These are phyloP conservation scores for Cryptococcus maquisensis DNA, from an alignment of 1,284 basidiomycete species.

Conservation along the genomic window DNA sequence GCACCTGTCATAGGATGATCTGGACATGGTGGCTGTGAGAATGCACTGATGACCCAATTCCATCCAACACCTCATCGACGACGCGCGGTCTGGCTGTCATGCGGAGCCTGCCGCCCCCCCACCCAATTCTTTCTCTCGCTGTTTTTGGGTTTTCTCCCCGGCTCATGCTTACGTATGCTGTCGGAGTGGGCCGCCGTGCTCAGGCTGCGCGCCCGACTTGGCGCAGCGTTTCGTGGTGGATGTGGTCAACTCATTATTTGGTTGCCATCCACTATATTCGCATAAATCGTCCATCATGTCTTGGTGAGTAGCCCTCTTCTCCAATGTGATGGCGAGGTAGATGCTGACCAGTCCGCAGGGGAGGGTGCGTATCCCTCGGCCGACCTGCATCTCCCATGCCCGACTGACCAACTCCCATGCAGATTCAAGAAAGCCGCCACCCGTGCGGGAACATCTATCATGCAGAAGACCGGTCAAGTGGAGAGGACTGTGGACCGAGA, in stretches of 20 bases:
- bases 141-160: not conserved
- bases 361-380: not conserved
- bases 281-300: not conserved
- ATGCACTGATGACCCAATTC: not conserved
- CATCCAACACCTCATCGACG: not conserved
- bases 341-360: not conserved
- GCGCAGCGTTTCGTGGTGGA: not conserved
- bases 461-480: conserved; percentile 96
- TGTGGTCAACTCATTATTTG: not conserved
- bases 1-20: conserved; percentile 49
- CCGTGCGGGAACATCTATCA: conserved; percentile 84
- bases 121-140: not conserved
- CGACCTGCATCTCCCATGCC: not conserved
- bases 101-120: not conserved
- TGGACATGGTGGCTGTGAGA: conserved; percentile 30
- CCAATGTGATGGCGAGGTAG: not conserved
- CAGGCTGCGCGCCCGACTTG: not conserved
- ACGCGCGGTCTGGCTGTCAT: conserved; percentile 5
- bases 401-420: conserved; percentile 2
- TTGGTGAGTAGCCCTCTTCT: not conserved
- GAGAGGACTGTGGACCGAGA: conserved; percentile 92
- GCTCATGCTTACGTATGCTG: not conserved
- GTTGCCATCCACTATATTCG: not conserved
- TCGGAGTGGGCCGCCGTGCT: not conserved
- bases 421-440: conserved; percentile 95